Percentiles rank a stretch among this genome's conserved stretches.
Conservation (phyloP, 2,329 filamentous ascomycete species). For the Paracamarosporium sp. region DNA sequence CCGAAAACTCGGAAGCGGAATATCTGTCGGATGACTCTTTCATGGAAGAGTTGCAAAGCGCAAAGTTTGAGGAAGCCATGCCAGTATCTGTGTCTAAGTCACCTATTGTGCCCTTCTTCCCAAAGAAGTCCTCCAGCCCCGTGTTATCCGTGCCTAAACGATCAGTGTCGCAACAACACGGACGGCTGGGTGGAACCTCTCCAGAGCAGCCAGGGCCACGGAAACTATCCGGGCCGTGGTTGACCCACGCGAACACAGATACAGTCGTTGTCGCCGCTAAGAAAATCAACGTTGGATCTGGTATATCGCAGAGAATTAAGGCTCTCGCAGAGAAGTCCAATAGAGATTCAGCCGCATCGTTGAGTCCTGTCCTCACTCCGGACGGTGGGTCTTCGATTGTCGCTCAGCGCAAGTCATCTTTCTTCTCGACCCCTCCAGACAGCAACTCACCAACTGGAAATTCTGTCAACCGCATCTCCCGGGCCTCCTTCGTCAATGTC, state of each 20-base stretch:
- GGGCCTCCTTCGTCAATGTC: constrained; percentile 33
- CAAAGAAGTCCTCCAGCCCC: constrained; percentile 39
- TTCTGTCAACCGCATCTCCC: constrained; percentile 36
- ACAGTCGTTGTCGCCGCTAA: constrained; percentile 60
- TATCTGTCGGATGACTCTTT: constrained; percentile 78
- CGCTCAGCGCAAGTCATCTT: constrained; percentile 48
- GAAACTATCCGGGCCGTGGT: constrained; percentile 42
- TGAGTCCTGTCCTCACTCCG: constrained; percentile 32
- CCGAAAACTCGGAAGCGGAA: constrained; percentile 51
- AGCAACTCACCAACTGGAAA: constrained; percentile 34
- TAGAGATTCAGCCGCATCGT: constrained; percentile 51
- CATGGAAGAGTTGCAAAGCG: constrained; percentile 84
- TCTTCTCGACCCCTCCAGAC: constrained; percentile 42
- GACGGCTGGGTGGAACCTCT: constrained; percentile 29
- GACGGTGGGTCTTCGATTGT: constrained; percentile 38
- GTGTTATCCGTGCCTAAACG: constrained; percentile 32
- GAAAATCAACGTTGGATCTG: constrained; percentile 84
- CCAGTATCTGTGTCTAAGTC: constrained; percentile 76
- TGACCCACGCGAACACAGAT: constrained; percentile 31
- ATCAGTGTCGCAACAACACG: constrained; percentile 47
- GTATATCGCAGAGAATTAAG: constrained; percentile 94
- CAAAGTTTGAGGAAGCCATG: constrained; percentile 82
- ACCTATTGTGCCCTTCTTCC: constrained; percentile 73
- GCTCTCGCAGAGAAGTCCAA: constrained; percentile 79
- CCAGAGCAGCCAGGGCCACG: constrained; percentile 33